Evolutionary conservation across 805 yeast species (phyloP).

Genomic region (Torulaspora franciscae): DNA sequence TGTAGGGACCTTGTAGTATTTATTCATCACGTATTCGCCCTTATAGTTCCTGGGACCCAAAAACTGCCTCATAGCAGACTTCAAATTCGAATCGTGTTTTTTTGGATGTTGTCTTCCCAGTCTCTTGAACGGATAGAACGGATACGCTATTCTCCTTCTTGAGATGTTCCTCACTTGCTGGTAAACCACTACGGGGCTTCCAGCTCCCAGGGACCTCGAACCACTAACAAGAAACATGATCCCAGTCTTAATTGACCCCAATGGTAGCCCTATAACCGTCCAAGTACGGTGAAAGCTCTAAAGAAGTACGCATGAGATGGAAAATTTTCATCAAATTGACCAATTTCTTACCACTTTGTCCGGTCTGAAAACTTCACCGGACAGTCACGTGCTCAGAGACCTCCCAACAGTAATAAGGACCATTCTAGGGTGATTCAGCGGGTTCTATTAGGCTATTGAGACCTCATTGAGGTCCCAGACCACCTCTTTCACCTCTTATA

Average conservation of each 20-base stretch:
- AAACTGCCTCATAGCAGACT: slow-evolving; percentile 63
- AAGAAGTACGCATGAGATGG: neutral
- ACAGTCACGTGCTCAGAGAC: neutral
- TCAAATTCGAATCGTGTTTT: slow-evolving; percentile 49
- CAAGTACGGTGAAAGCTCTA: neutral
- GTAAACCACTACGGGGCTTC: slow-evolving; percentile 12
- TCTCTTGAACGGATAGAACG: slow-evolving; percentile 45
- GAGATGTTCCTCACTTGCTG: slow-evolving; percentile 46
- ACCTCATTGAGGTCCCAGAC: neutral
- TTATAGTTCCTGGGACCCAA: slow-evolving; percentile 79
- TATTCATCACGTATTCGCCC: slow-evolving; percentile 76
- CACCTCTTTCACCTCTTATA: neutral
- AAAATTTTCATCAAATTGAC: neutral
- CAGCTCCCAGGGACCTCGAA: slow-evolving; percentile 3
- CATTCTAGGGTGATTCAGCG: neutral
- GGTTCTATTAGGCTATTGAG: neutral
- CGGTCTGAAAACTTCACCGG: neutral
- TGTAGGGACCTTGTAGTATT: slow-evolving; percentile 62
- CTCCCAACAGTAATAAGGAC: neutral
- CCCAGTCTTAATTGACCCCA: neutral
- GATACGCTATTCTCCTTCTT: slow-evolving; percentile 51
- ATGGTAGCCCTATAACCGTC: neutral
- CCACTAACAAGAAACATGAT: slow-evolving; percentile 10
- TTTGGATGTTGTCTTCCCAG: slow-evolving; percentile 39
- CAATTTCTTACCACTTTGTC: neutral